Evolutionary conservation across 257 asterid genomes (phyloP), one percentile per base, ranked within the genome.

Genomic region (Anisodus acutangulus): DNA sequence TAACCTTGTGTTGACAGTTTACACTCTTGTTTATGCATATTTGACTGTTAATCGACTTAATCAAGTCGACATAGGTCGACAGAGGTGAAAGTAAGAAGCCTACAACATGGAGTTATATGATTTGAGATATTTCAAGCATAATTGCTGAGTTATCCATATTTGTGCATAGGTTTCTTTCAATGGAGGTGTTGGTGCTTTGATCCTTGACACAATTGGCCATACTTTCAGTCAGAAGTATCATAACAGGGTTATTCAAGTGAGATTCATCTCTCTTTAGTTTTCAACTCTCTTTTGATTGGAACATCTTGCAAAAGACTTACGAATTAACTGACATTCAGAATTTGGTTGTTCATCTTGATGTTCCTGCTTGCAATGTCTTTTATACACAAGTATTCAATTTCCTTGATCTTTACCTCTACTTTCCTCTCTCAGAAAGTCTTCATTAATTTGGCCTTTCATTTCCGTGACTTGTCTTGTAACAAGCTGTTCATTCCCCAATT

Each of bases 181-280:
- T 76, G 98, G 97, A 17, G 98, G 99, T 68, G 58, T 96, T 83
- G 89, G 97, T 88, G 93, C 93, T 89, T 90, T 96, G 94, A 87
- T 91, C 88, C 97, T 96, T 72, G 99, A 96, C 82, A 91, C 98
- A 82, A 91, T 91, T 62, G 99, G 95, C 86, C 98, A 96, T 82
- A 87, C 90, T 37, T 88, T 94, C 91, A 96, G 98, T 90, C 94
- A 91, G 83, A 96, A 96, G 94, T 96, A 96, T 92, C 97, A 89
- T 45, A 91, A 89, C 76, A 92, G 99, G 90, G 99, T 96, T 85
- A 91, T 90, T 87, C 98, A 96, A 87, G 99, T 94, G 88, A 89
- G 82, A 53, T 78, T 53, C 82, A 78, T 78, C 35, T 31, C 82
- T 67, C 22, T 22, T 13, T 74, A 74, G 19, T 49, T 74, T 74